Evolutionary conservation across 805 yeast species (phyloP).

Genomic region (Hanseniaspora vineae): DNA sequence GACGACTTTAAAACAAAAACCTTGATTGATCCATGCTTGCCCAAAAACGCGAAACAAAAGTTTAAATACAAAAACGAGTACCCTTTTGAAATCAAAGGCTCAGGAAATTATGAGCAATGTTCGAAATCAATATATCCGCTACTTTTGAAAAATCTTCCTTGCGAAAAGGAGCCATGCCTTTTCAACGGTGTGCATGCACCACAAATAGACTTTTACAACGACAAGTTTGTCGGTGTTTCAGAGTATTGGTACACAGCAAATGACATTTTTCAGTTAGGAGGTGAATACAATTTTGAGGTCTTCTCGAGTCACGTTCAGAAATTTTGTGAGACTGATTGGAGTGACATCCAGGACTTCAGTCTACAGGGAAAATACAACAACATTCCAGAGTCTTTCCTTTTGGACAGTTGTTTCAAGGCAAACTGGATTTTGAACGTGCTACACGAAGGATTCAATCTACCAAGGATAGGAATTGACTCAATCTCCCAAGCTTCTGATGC

Average conservation of each 20-base stretch:
- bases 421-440: constrained; percentile 83
- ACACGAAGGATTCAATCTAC: constrained; percentile 87
- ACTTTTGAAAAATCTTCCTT: constrained; percentile 65
- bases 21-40: constrained; percentile 70
- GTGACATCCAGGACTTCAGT: constrained; percentile 34
- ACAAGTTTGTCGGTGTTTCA: constrained; percentile 83
- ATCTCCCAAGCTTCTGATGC: neutral
- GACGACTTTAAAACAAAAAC: constrained; percentile 27
- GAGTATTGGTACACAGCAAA: constrained; percentile 97
- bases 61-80: constrained; percentile 31
- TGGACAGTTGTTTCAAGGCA: constrained; percentile 84
- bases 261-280: constrained; percentile 80
- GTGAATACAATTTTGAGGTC: constrained; percentile 64
- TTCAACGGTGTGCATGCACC: constrained; percentile 97
- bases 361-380: constrained; percentile 44
- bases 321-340: constrained; percentile 75
- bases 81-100: constrained; percentile 46
- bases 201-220: constrained; percentile 60
- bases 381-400: constrained; percentile 42
- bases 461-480: constrained; percentile 47
- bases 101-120: constrained; percentile 71
- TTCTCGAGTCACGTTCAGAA: constrained; percentile 54
- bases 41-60: constrained; percentile 40
- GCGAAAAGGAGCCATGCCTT: constrained; percentile 78
- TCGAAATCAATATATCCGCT: constrained; percentile 61